phyloP scores from a whole-genome alignment of 163 green algal genomes.

The Coccomyxa subellipsoidea region DNA sequence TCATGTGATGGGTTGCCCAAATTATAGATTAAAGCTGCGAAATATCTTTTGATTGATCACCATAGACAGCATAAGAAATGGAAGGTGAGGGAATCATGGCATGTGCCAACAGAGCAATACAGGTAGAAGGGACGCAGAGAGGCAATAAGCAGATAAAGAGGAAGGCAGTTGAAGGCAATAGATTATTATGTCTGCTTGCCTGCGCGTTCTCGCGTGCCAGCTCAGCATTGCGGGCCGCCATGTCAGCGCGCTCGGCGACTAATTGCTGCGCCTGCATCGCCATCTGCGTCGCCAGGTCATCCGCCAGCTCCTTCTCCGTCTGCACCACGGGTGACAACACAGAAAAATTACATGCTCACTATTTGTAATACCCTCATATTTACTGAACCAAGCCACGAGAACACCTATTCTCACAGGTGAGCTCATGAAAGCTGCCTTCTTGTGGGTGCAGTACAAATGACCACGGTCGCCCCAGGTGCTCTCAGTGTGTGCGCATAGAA shows the following conservation, averaged over 20 bases:
- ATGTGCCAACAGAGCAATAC: not conserved
- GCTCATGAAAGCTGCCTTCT: not conserved
- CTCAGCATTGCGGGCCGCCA: not conserved
- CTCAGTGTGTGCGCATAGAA: too few relatives aligned
- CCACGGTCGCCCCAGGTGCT: too few relatives aligned
- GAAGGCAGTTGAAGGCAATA: not conserved
- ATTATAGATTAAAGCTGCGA: not conserved
- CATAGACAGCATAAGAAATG: not conserved
- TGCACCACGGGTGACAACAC: not conserved
- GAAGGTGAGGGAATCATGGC: not conserved
- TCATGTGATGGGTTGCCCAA: too few relatives aligned
- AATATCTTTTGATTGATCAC: not conserved
- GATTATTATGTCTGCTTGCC: not conserved
- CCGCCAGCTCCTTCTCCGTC: not conserved
- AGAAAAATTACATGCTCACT: not conserved
- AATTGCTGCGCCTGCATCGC: not conserved
- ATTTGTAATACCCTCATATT: not conserved
- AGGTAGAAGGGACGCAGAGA: too few relatives aligned
- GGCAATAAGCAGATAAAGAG: too few relatives aligned
- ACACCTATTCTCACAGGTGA: not conserved
- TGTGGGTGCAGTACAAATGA: not conserved
- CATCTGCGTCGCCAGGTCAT: slow-evolving; percentile 1
- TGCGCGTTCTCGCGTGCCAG: not conserved
- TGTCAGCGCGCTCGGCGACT: not conserved
- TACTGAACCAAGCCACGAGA: not conserved